Evolutionary conservation across 306 rosid genomes (phyloP).

Genomic region (Trifolium pratense): DNA sequence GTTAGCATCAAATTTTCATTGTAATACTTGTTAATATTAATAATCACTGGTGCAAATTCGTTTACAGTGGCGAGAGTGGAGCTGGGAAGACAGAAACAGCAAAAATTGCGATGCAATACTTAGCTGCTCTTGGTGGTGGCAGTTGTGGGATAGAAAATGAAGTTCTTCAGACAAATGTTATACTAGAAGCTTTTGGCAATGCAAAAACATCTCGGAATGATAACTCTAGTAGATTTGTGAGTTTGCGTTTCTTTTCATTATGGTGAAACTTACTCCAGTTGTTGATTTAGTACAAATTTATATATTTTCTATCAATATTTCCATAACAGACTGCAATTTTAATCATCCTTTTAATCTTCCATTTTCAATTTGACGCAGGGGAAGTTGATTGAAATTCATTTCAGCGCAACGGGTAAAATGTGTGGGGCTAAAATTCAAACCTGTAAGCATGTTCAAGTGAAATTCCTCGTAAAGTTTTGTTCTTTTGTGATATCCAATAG

Average conservation of each 20-base stretch:
- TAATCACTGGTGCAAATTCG: slow-evolving; percentile 31
- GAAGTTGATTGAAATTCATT: slow-evolving; percentile 84
- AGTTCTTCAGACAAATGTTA: slow-evolving; percentile 70
- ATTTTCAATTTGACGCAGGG: slow-evolving; percentile 67
- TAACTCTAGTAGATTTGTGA: slow-evolving; percentile 95
- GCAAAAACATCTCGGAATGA: slow-evolving; percentile 86
- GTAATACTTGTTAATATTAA: slow-evolving; percentile 19
- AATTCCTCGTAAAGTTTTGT: slow-evolving; percentile 30
- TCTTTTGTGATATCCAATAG: slow-evolving; percentile 33
- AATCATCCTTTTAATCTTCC: too few species aligned
- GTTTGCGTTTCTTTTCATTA: slow-evolving; percentile 50
- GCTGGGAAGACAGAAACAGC: slow-evolving; percentile 96
- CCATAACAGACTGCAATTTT: background rate
- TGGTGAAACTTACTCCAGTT: slow-evolving; percentile 21
- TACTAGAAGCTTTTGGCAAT: slow-evolving; percentile 94
- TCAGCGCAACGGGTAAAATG: slow-evolving; percentile 72
- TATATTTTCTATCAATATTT: slow-evolving; percentile 31
- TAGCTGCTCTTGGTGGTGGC: slow-evolving; percentile 79
- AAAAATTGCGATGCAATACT: slow-evolving; percentile 85
- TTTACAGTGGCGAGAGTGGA: slow-evolving; percentile 95
- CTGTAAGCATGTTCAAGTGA: slow-evolving; percentile 62
- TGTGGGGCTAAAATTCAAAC: slow-evolving; percentile 87
- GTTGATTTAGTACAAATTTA: slow-evolving; percentile 29
- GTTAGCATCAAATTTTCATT: slow-evolving; percentile 9
- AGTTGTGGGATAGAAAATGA: slow-evolving; percentile 66